These are phyloP conservation scores for Dactylellina leptospora DNA, from an alignment of 2,329 filamentous ascomycete species.

Conservation along the genomic window DNA sequence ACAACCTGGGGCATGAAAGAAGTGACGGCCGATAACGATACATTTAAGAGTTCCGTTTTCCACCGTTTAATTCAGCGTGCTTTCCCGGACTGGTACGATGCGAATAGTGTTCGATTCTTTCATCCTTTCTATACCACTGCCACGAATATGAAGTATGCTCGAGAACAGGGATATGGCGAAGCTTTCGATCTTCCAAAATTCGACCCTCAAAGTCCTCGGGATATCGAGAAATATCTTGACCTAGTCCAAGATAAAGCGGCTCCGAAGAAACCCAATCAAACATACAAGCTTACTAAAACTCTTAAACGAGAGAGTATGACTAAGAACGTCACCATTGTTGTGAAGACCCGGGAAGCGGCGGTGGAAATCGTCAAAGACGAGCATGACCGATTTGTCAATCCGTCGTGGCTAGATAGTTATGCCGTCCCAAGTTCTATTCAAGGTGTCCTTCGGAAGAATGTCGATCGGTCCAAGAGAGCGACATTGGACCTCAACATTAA, in stretches of 20 bases:
- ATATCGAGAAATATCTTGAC: slow-evolving; percentile 16
- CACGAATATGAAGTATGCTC: slow-evolving; percentile 41
- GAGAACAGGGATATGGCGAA: slow-evolving; percentile 40
- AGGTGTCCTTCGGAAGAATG: slow-evolving; percentile 22
- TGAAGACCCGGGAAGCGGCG: slow-evolving; percentile 39
- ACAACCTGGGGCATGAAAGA: slow-evolving; percentile 52
- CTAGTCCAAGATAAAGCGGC: slow-evolving; percentile 3
- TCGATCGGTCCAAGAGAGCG: slow-evolving; percentile 17
- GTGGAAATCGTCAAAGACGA: slow-evolving; percentile 33
- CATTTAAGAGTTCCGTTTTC: slow-evolving; percentile 45
- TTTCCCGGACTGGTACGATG: slow-evolving; percentile 46
- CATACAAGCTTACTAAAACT: slow-evolving; percentile 10
- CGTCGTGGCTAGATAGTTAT: slow-evolving; percentile 37
- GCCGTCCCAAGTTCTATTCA: slow-evolving; percentile 22
- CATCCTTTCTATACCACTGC: slow-evolving; percentile 47
- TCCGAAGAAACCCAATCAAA: slow-evolving; percentile 32
- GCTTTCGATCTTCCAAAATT: slow-evolving; percentile 38
- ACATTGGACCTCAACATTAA: slow-evolving; percentile 28
- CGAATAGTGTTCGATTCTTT: slow-evolving; percentile 41
- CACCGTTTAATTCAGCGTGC: slow-evolving; percentile 44
- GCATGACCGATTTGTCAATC: slow-evolving; percentile 35
- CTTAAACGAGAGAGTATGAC: slow-evolving; percentile 35
- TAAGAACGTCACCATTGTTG: slow-evolving; percentile 36
- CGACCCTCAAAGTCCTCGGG: slow-evolving; percentile 19
- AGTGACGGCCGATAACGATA: slow-evolving; percentile 40